These are phyloP conservation scores for Gonium pectorale DNA, from an alignment of 139 green algal species.

Conservation along the genomic window DNA sequence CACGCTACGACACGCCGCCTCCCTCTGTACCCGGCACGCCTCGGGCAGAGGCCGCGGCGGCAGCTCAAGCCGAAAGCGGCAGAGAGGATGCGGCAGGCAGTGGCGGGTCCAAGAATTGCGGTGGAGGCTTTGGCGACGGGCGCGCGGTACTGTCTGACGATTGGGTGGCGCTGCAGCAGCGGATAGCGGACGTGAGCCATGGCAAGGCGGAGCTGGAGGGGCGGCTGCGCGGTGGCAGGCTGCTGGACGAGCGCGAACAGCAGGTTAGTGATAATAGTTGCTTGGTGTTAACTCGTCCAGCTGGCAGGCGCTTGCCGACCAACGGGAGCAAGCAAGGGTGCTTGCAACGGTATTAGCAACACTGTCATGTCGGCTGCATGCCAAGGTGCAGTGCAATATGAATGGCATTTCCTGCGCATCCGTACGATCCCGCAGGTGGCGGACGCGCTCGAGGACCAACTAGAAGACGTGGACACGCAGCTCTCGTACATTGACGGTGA, in stretches of 20 bases:
- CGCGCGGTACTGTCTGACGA: background rate
- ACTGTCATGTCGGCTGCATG: no score
- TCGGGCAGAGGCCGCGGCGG: background rate
- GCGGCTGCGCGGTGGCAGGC: slow-evolving; percentile 3
- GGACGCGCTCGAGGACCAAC: slow-evolving; percentile 35
- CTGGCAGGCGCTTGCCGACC: background rate
- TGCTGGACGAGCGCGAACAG: slow-evolving; percentile 47
- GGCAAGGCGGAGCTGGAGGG: slow-evolving; percentile 14
- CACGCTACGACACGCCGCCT: slow-evolving; percentile 13
- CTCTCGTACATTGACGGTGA: slow-evolving; percentile 26
- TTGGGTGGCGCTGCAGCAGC: slow-evolving; percentile 40
- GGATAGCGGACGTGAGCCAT: slow-evolving; percentile 36
- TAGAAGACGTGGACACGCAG: slow-evolving; percentile 42
- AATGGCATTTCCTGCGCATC: no score
- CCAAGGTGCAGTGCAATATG: no score
- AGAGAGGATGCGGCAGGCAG: background rate
- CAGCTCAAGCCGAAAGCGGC: background rate
- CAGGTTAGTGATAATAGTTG: background rate
- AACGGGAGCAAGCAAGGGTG: no score
- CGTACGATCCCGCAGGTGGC: background rate
- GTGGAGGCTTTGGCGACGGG: slow-evolving; percentile 6
- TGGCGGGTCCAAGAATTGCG: no score
- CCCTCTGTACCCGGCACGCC: background rate
- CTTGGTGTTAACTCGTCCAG: no score
- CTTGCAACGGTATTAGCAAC: no score